These are phyloP conservation scores for Oxytropis ochrocephala DNA, from an alignment of 306 rosid species.

Conservation along the genomic window DNA sequence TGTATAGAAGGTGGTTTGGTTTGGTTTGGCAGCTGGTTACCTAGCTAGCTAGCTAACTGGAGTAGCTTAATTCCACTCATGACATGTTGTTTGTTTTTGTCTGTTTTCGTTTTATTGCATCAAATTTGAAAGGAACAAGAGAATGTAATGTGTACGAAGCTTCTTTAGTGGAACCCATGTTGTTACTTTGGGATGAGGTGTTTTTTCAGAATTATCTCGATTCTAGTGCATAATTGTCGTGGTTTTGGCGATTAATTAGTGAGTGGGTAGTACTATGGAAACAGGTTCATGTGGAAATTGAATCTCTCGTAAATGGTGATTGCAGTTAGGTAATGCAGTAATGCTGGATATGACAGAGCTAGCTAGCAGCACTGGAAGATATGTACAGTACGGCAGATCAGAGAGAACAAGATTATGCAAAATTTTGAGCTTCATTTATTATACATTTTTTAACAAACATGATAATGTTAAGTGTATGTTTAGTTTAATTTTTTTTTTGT, in stretches of 20 bases:
- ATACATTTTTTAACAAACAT: no score
- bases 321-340: no score
- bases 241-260: conserved; percentile 1
- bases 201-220: neutral
- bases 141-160: conserved; percentile 43
- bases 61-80: no score
- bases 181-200: conserved; percentile 26
- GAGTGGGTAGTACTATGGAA: neutral
- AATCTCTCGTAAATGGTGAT: no score
- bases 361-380: no score
- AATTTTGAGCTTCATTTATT: no score
- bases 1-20: conserved; percentile 4
- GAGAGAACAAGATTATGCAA: no score
- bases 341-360: no score
- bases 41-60: neutral
- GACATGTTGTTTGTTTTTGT: conserved; percentile 20
- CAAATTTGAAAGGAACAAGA: conserved; percentile 45
- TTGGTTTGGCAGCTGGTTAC: neutral
- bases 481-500: no score
- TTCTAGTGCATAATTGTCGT: conserved; percentile 9
- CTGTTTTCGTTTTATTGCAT: conserved; percentile 20
- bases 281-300: conserved; percentile 20
- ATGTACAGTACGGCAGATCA: no score
- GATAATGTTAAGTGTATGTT: no score
- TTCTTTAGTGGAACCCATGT: conserved; percentile 32